phyloP scores from a whole-genome alignment of 805 yeast genomes.

The Kregervanrija fluxuum region DNA sequence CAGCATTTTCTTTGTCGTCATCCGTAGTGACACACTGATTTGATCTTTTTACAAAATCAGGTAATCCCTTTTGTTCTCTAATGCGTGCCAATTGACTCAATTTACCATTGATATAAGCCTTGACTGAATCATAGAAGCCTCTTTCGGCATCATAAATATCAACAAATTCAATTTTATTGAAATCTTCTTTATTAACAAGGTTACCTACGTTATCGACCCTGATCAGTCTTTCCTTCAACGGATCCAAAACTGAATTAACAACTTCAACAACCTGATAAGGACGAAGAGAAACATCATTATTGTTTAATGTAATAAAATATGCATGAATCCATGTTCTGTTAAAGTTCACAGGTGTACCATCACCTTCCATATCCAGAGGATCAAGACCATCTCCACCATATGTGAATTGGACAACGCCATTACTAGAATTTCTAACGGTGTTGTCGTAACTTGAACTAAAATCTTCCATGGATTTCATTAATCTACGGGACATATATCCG shows the following conservation, averaged over 20 bases:
- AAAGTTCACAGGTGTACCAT: conserved; percentile 93
- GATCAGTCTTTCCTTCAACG: conserved; percentile 51
- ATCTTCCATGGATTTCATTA: conserved; percentile 97
- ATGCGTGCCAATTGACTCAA: conserved; percentile 48
- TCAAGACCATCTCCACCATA: conserved; percentile 99
- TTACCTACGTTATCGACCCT: conserved; percentile 73
- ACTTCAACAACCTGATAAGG: conserved; percentile 63
- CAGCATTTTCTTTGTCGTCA: conserved; percentile 33
- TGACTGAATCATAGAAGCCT: conserved; percentile 69
- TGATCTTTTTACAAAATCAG: conserved; percentile 32
- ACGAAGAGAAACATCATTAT: conserved; percentile 44
- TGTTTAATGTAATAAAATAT: conserved; percentile 58
- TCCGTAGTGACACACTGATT: conserved; percentile 21
- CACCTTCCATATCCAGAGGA: conserved; percentile 99
- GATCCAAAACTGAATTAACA: conserved; percentile 49
- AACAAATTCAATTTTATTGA: conserved; percentile 51
- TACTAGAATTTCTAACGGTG: conserved; percentile 91
- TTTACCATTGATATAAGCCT: conserved; percentile 53
- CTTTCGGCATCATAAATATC: conserved; percentile 88
- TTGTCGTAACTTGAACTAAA: conserved; percentile 87
- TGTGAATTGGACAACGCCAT: conserved; percentile 94
- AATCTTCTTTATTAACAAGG: conserved; percentile 35
- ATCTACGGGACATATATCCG: conserved; percentile 86
- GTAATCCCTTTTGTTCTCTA: conserved; percentile 46
- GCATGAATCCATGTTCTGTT: conserved; percentile 94